These are phyloP conservation scores for Cicer yamashitae DNA, from an alignment of 306 rosid genomes.

Conservation along the genomic window DNA sequence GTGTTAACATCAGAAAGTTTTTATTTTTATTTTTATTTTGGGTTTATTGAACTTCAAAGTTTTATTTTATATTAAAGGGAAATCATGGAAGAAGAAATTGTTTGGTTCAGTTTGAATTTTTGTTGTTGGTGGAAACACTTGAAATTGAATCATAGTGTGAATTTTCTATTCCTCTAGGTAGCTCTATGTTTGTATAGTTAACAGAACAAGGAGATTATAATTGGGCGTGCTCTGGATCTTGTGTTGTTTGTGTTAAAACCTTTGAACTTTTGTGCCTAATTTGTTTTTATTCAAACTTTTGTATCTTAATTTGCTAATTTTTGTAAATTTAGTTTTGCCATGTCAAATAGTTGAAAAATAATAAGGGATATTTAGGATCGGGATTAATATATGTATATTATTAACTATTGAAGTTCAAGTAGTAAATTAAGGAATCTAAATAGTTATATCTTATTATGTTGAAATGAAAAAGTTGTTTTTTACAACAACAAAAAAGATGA, in stretches of 20 bases:
- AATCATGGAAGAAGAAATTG: constrained; percentile 21
- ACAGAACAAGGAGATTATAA: constrained; percentile 36
- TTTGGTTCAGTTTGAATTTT: constrained; percentile 41
- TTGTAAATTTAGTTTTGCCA: constrained; percentile 14
- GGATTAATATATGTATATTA: constrained; percentile 33
- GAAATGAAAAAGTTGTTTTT: constrained; percentile 2
- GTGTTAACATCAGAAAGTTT: constrained; percentile 14
- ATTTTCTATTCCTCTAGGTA: neutral
- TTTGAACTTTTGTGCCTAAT: constrained; percentile 30
- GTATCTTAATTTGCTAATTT: neutral
- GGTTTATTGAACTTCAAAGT: constrained; percentile 17
- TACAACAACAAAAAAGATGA: neutral
- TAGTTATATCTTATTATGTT: constrained; percentile 18
- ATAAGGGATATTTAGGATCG: constrained; percentile 27
- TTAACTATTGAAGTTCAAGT: constrained; percentile 33
- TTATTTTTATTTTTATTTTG: constrained; percentile 13
- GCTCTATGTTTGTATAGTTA: constrained; percentile 16
- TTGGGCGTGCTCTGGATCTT: constrained; percentile 44
- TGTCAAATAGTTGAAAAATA: constrained; percentile 18
- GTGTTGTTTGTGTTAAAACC: constrained; percentile 22
- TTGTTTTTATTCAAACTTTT: constrained; percentile 33
- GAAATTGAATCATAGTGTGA: neutral
- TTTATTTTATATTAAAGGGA: constrained; percentile 22
- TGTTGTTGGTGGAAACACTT: constrained; percentile 26
- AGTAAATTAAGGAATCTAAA: constrained; percentile 40